Base-by-base conservation (phyloP, 2,329 filamentous ascomycete genomes). In the Cladosporium colombiae region DNA sequence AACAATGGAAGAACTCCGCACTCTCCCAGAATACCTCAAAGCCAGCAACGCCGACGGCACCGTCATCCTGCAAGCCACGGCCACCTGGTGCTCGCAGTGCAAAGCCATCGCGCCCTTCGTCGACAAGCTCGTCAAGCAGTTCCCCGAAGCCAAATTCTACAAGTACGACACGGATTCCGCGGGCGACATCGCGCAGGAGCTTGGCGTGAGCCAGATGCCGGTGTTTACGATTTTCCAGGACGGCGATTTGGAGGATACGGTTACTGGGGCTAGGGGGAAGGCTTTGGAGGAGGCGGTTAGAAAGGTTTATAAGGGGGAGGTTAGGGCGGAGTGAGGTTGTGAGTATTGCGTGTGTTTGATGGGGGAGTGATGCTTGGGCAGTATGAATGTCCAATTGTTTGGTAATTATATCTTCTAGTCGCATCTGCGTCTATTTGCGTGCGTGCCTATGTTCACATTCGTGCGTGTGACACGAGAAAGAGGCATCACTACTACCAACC, bases 211-310 rank as follows among this genome's bases (percentile, higher is more conserved):
- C 33, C 66, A 70, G 35, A 74, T 76, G 74, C 74, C 74, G 27
- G 73, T 73, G 11, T 76, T 76, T 66, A 67, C 73, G 62, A 66
- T 75, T n/a, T 76, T 76, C 69, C 72, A 73, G 56, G 72, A 76
- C 63, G 74, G 74, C 6, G 74, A 75, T 57, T 29, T 76, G 49
- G 65, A 67, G 55, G 72, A 69, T 16, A 69, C 69, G 25, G 68
- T 76, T 2, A 76, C 72, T 11, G 74, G 74, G 1, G 73, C 73
- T 23, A 75, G 72, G 58, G 71, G 70, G 21, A 69, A 69, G 61
- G 70, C 70, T 63, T 64, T 76, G 50, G 74, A 76, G 70, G 71
- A 72, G 49, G 52, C 67, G 59, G 66, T 73, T 53, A 57, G 63
- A 61, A 67, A 70, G 66, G 69, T 68, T 53, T 76, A 76, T 61